These are phyloP conservation scores for Naematelia encephala DNA, from an alignment of 768 basidiomycete species.

Conservation along the genomic window DNA sequence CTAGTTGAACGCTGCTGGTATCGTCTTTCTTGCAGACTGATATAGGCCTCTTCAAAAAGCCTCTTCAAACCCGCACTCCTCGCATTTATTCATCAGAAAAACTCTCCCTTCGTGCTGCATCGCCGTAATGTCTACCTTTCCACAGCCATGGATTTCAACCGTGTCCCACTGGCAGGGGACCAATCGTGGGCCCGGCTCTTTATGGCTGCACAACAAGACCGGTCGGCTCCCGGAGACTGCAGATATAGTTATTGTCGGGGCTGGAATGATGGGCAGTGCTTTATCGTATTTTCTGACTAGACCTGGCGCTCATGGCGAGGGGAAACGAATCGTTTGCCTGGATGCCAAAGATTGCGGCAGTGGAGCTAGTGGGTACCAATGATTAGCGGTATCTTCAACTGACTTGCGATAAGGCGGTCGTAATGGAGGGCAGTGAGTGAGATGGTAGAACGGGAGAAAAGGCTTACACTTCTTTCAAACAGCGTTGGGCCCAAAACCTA, in stretches of 20 bases:
- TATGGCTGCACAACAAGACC: conserved; percentile 19
- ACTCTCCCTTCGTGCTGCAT: neutral
- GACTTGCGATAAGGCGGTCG: neutral
- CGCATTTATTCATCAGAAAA: neutral
- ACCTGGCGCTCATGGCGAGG: conserved; percentile 13
- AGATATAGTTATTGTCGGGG: conserved; percentile 27
- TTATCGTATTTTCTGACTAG: conserved; percentile 24
- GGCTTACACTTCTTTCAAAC: neutral
- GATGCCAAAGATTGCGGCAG: conserved; percentile 22
- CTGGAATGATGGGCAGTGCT: conserved; percentile 23
- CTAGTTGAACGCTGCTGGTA: neutral
- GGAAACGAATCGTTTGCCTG: conserved; percentile 15
- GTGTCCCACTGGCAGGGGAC: conserved; percentile 43
- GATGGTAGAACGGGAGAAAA: neutral
- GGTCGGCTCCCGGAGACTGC: conserved; percentile 14
- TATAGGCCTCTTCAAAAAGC: neutral
- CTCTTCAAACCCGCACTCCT: neutral
- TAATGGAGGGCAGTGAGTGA: conserved; percentile 1
- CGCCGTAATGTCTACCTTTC: conserved; percentile 32
- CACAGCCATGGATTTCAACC: conserved; percentile 36
- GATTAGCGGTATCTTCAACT: neutral
- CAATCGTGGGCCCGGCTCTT: conserved; percentile 22
- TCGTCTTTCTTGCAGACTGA: neutral
- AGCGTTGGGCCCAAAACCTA: conserved; percentile 24
- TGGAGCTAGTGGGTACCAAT: conserved; percentile 10